A percentile compares a stretch with the other conserved stretches of the same genome.
Evolutionary conservation across 208 protist genomes (phyloP).

Genomic region (Trichomonas vaginalis): DNA sequence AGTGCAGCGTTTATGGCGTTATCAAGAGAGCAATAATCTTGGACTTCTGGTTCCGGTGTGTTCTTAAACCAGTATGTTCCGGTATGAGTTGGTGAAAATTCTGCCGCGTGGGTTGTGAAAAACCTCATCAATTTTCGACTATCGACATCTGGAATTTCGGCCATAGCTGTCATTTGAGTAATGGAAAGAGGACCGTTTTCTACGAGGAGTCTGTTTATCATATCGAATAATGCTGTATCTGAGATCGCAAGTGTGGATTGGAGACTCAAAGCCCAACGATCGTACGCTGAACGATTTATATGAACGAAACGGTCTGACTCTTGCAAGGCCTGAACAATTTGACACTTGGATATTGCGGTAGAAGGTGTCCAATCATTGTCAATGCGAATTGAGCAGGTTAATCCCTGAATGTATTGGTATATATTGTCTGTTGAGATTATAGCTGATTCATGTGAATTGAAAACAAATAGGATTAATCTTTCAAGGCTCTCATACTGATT

Average conservation of each 20-base stretch:
- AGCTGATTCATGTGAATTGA: neutral
- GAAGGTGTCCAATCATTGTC: neutral
- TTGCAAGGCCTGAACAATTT: neutral
- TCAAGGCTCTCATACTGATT: neutral
- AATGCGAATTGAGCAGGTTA: neutral
- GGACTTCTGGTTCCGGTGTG: neutral
- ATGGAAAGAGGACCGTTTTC: neutral
- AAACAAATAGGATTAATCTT: neutral
- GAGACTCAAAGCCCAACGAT: neutral
- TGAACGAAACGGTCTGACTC: neutral
- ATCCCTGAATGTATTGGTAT: neutral
- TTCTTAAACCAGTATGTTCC: neutral
- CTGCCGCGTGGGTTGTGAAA: neutral
- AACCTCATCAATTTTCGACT: neutral
- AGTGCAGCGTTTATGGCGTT: neutral
- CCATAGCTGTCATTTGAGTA: neutral
- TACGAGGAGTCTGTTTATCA: neutral
- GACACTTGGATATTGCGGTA: neutral
- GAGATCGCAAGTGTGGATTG: neutral
- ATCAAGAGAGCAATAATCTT: neutral
- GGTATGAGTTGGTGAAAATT: neutral
- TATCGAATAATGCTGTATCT: neutral
- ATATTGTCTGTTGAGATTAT: neutral
- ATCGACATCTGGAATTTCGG: neutral
- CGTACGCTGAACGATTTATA: neutral